Percentiles rank a stretch among this genome's conserved stretches.
These are phyloP conservation scores for Chamaenerion angustifolium DNA, from an alignment of 345 rosid species.

Conservation along the genomic window DNA sequence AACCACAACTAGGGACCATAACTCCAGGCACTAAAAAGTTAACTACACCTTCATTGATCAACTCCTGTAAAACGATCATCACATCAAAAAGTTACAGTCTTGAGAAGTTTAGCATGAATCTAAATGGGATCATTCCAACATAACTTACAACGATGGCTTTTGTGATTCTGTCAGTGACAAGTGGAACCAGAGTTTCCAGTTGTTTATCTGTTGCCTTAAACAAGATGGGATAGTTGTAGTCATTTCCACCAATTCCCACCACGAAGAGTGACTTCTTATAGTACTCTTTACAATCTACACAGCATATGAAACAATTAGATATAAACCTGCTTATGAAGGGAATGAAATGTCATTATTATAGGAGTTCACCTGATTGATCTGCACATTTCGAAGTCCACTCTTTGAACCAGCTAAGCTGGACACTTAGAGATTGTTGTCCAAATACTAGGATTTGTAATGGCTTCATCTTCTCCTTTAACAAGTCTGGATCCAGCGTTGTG, in stretches of 20 bases:
- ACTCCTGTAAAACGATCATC: conserved; percentile 12
- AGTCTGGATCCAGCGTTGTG: conserved; percentile 33
- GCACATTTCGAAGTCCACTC: conserved; percentile 21
- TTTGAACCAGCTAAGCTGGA: conserved; percentile 58
- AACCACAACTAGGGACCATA: conserved; percentile 36
- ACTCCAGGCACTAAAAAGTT: conserved; percentile 54
- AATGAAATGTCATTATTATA: background rate
- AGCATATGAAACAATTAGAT: background rate
- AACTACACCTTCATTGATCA: conserved; percentile 61
- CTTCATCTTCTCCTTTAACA: conserved; percentile 16
- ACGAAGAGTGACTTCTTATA: conserved; percentile 46
- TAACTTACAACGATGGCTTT: conserved; percentile 15
- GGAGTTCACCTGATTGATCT: background rate
- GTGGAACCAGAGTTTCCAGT: conserved; percentile 27
- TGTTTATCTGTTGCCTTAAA: conserved; percentile 23
- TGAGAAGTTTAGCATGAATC: background rate
- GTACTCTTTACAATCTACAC: conserved; percentile 31
- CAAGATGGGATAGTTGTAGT: conserved; percentile 41
- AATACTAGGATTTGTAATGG: conserved; percentile 18
- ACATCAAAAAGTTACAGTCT: background rate
- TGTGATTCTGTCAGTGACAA: conserved; percentile 31
- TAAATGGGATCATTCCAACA: background rate
- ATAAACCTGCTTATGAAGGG: background rate
- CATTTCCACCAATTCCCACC: conserved; percentile 70
- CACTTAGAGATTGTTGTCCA: conserved; percentile 32